Percentiles rank a stretch among this genome's conserved stretches.
Evolutionary conservation across 2,329 filamentous ascomycete species (phyloP).

Genomic region (Cryphonectria japonica): DNA sequence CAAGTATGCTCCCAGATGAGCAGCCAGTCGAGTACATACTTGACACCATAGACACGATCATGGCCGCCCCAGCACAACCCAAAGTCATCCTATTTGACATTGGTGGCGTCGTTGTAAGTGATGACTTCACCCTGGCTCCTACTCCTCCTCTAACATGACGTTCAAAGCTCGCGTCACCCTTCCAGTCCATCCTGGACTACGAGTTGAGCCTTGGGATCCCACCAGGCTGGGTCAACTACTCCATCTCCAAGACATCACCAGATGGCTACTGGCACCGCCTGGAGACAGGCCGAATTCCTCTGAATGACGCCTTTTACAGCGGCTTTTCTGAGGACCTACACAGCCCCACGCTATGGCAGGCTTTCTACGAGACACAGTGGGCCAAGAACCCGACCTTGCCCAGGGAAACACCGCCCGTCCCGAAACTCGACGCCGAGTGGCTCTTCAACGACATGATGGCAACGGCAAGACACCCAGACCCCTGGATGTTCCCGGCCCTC

Average conservation of each 20-base stretch:
- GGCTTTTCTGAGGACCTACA: constrained; percentile 77
- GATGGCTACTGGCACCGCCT: constrained; percentile 86
- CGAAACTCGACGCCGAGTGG: constrained; percentile 73
- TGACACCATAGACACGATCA: constrained; percentile 40
- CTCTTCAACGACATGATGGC: constrained; percentile 94
- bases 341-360: constrained; percentile 67
- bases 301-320: constrained; percentile 76
- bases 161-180: constrained; percentile 82
- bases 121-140: neutral
- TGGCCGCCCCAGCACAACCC: constrained; percentile 55
- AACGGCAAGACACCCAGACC: constrained; percentile 70
- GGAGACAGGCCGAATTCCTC: constrained; percentile 78
- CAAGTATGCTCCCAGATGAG: constrained; percentile 32
- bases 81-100: constrained; percentile 91
- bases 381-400: constrained; percentile 46
- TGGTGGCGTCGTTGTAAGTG: constrained; percentile 91
- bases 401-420: constrained; percentile 61
- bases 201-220: constrained; percentile 78
- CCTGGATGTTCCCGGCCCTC: constrained; percentile 86
- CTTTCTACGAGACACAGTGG: constrained; percentile 58
- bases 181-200: constrained; percentile 92
- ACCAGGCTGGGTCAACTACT: constrained; percentile 87
- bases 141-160: constrained; percentile 29
- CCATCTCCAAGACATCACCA: constrained; percentile 78
- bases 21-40: constrained; percentile 38